phyloP scores from a whole-genome alignment of 2,329 filamentous ascomycete species.

The Penicillium sp. region DNA sequence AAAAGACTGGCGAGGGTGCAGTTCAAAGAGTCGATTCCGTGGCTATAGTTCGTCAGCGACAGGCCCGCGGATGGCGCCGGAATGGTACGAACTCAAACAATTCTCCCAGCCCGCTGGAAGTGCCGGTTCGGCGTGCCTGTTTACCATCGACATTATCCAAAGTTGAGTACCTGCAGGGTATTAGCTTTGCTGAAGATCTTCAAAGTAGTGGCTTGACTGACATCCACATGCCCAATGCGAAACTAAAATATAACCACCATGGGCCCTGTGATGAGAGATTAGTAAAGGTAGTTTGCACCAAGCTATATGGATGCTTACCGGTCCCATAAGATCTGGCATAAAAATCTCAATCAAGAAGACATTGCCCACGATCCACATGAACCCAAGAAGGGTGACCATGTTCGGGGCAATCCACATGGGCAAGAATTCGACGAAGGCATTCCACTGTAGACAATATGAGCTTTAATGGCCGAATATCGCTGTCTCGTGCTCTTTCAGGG shows the following conservation, averaged over 20 bases:
- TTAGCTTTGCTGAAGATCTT: constrained; percentile 14
- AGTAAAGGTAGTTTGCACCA: constrained; percentile 4
- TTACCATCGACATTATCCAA: constrained; percentile 99
- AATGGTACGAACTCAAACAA: constrained; percentile 71
- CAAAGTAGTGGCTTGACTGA: constrained; percentile 40
- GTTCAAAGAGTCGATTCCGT: constrained; percentile 97
- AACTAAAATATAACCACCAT: constrained; percentile 92
- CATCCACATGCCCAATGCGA: constrained; percentile 95
- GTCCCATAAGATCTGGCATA: constrained; percentile 87
- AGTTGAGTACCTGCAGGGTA: constrained; percentile 66
- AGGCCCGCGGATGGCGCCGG: constrained; percentile 6
- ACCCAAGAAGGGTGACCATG: constrained; percentile 93
- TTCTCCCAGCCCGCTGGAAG: constrained; percentile 90
- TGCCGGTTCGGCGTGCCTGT: constrained; percentile 90
- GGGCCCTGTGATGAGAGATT: constrained; percentile 59
- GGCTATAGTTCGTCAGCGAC: constrained; percentile 48
- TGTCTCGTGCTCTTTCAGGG: background rate
- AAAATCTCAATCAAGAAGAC: constrained; percentile 71
- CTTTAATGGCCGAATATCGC: background rate
- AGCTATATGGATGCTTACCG: constrained; percentile 55
- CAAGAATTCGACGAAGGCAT: constrained; percentile 85
- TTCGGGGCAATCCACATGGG: constrained; percentile 97
- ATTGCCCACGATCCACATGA: constrained; percentile 89
- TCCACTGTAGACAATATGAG: constrained; percentile 66
- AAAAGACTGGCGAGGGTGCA: constrained; percentile 90